Evolutionary conservation across 2,329 filamentous ascomycete genomes (phyloP).

Genomic region (Cordyceps farinosa): DNA sequence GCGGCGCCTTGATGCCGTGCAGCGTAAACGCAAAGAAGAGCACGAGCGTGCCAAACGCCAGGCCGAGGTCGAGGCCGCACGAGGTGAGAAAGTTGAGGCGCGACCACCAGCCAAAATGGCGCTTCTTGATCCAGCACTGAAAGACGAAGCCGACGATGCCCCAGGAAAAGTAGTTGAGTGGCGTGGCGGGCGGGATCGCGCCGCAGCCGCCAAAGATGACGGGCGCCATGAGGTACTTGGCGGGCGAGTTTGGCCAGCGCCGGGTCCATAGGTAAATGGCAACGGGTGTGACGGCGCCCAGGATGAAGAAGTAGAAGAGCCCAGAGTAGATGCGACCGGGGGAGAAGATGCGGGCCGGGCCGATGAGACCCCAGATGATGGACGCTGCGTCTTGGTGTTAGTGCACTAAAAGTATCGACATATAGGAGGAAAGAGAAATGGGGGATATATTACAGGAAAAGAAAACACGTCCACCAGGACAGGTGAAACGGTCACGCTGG

Average conservation of each 20-base stretch:
- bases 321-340: slow-evolving; percentile 58
- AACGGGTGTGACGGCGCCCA: slow-evolving; percentile 53
- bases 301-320: slow-evolving; percentile 56
- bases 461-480: slow-evolving; percentile 61
- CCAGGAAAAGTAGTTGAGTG: slow-evolving; percentile 73
- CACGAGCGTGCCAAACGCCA: slow-evolving; percentile 63
- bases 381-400: slow-evolving; percentile 40
- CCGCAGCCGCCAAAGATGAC: slow-evolving; percentile 60
- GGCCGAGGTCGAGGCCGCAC: slow-evolving; percentile 65
- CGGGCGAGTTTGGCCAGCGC: slow-evolving; percentile 48
- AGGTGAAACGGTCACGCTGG: slow-evolving; percentile 58
- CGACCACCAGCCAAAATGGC: slow-evolving; percentile 67
- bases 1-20: slow-evolving; percentile 56
- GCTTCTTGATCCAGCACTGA: slow-evolving; percentile 63
- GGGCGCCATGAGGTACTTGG: slow-evolving; percentile 56
- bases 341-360: slow-evolving; percentile 61
- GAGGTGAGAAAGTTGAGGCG: slow-evolving; percentile 70
- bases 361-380: slow-evolving; percentile 66
- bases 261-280: slow-evolving; percentile 48
- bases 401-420: background rate
- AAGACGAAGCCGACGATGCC: slow-evolving; percentile 67
- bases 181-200: slow-evolving; percentile 62
- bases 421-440: background rate
- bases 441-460: slow-evolving; percentile 48
- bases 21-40: slow-evolving; percentile 69